Percentiles rank a stretch among this genome's conserved stretches.
Conservation (phyloP, 2,329 filamentous ascomycete species). For the Aspergillus phoenicis region DNA sequence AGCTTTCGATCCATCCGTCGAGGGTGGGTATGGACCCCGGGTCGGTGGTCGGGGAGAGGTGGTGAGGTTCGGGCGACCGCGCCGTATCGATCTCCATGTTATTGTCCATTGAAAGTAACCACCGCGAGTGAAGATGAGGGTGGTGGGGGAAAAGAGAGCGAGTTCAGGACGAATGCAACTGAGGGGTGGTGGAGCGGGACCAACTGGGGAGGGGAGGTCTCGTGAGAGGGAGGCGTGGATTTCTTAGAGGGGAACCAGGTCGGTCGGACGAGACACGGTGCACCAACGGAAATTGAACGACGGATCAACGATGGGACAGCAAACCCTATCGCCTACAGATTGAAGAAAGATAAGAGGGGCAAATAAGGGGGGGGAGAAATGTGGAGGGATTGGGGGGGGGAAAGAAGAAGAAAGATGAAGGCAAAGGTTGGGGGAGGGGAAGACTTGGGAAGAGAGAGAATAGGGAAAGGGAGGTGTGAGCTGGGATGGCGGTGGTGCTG, state of each 20-base stretch:
- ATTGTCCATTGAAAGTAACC: slow-evolving; percentile 71
- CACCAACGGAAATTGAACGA: slow-evolving; percentile 6
- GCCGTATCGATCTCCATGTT: slow-evolving; percentile 96
- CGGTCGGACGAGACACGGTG: slow-evolving; percentile 12
- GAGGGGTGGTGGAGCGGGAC: slow-evolving; percentile 25
- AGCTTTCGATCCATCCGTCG: slow-evolving; percentile 96
- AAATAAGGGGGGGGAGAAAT: not conserved
- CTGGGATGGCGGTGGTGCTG: not conserved
- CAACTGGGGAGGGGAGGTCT: slow-evolving; percentile 34
- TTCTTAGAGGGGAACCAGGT: slow-evolving; percentile 12
- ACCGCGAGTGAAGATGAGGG: slow-evolving; percentile 9
- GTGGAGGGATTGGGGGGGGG: slow-evolving; percentile 6
- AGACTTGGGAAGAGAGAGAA: not conserved
- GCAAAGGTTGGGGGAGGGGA: slow-evolving; percentile 8
- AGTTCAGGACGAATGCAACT: slow-evolving; percentile 22
- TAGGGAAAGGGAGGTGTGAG: not conserved
- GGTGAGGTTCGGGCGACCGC: slow-evolving; percentile 76
- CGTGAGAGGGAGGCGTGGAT: slow-evolving; percentile 34
- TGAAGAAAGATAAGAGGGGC: slow-evolving; percentile 1
- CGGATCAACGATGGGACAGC: not conserved
- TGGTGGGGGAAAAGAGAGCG: slow-evolving; percentile 1
- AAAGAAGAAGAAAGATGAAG: not conserved
- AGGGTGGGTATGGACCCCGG: slow-evolving; percentile 88
- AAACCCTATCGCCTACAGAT: slow-evolving; percentile 9
- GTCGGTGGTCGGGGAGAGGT: slow-evolving; percentile 75